These are phyloP conservation scores for Protea cynaroides DNA, from an alignment of 164 flowering plant species.

Conservation along the genomic window DNA sequence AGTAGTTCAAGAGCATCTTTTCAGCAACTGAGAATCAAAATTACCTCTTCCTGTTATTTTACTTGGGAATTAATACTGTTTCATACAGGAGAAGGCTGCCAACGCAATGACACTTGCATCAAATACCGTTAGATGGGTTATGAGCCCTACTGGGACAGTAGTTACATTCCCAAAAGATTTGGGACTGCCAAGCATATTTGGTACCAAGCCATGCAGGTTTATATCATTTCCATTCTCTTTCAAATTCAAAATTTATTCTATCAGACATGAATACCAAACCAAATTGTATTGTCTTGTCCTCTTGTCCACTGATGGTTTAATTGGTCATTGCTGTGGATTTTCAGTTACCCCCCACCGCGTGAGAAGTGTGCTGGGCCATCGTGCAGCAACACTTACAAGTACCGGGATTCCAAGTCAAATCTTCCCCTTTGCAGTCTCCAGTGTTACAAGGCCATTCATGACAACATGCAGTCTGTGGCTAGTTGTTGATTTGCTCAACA, in stretches of 20 bases:
- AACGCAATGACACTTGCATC: slow-evolving; percentile 48
- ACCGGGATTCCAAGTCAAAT: slow-evolving; percentile 69
- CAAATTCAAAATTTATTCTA: background rate
- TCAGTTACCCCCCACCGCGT: slow-evolving; percentile 75
- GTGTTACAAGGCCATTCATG: slow-evolving; percentile 64
- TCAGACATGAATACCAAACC: background rate
- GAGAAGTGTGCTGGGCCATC: slow-evolving; percentile 73
- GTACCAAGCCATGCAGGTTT: slow-evolving; percentile 66
- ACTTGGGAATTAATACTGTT: background rate
- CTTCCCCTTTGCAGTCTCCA: slow-evolving; percentile 73
- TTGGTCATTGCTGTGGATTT: slow-evolving; percentile 5
- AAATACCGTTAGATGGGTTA: slow-evolving; percentile 56
- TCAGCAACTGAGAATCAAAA: background rate
- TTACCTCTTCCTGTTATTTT: background rate
- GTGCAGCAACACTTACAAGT: slow-evolving; percentile 58
- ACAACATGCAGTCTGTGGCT: slow-evolving; percentile 22
- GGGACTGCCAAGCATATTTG: slow-evolving; percentile 73
- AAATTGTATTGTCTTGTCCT: background rate
- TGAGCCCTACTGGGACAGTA: slow-evolving; percentile 68
- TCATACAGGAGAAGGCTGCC: slow-evolving; percentile 75
- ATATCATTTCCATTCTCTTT: background rate
- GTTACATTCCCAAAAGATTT: slow-evolving; percentile 67
- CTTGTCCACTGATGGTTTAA: background rate
- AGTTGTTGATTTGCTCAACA: slow-evolving; percentile 25
- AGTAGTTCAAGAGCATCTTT: background rate